A percentile compares a stretch with the other conserved stretches of the same genome.
Conservation (phyloP, 192 early-diverging fungal genomes). For the Mycoemilia scoparia region DNA sequence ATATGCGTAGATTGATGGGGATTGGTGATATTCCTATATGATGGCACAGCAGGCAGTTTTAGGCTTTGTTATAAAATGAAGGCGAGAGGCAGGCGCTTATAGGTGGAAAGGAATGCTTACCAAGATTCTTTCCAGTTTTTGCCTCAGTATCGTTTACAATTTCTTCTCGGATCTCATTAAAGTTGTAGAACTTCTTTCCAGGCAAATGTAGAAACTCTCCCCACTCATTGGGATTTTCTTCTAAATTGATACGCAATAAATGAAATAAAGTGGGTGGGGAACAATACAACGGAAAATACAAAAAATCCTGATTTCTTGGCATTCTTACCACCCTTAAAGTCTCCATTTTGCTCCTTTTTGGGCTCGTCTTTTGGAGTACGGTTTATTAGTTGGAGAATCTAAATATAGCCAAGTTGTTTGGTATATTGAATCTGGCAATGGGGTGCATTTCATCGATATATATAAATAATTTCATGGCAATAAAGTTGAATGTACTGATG, state of each 20-base stretch:
- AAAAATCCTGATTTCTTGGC: background rate
- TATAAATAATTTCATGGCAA: background rate
- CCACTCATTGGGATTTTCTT: slow-evolving; percentile 74
- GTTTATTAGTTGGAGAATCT: slow-evolving; percentile 92
- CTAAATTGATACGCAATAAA: background rate
- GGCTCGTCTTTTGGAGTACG: slow-evolving; percentile 33
- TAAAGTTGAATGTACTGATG: background rate
- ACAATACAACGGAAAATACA: background rate
- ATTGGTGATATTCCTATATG: slow-evolving; percentile 88
- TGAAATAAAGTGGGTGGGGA: slow-evolving; percentile 1
- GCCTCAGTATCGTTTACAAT: slow-evolving; percentile 83
- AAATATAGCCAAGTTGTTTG: background rate
- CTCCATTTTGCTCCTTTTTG: slow-evolving; percentile 8
- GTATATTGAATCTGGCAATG: background rate
- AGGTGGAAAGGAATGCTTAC: too few relatives aligned
- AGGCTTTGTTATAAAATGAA: background rate
- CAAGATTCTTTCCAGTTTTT: slow-evolving; percentile 64
- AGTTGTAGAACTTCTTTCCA: slow-evolving; percentile 88
- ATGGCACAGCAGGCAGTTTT: too few relatives aligned
- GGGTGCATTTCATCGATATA: background rate
- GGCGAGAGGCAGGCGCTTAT: slow-evolving; percentile 2
- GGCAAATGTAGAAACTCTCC: slow-evolving; percentile 98
- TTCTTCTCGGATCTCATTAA: slow-evolving; percentile 93
- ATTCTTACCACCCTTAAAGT: slow-evolving; percentile 30
- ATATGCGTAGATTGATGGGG: slow-evolving; percentile 95